These are phyloP conservation scores for Populus simonii DNA, from an alignment of 345 rosid species.

Conservation along the genomic window DNA sequence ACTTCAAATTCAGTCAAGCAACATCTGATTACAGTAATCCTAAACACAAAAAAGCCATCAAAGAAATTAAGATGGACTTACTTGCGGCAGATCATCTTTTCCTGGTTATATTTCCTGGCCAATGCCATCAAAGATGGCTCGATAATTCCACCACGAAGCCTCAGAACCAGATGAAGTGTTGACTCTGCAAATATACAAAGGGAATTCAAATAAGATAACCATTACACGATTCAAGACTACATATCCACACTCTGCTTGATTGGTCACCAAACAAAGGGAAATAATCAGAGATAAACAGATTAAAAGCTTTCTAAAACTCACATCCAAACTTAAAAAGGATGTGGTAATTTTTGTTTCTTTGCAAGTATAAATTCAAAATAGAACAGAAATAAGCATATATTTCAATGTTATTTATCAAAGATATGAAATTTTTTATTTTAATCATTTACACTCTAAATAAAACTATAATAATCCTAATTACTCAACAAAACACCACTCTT, in stretches of 20 bases:
- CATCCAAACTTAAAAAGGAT: not conserved
- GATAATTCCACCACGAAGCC: conserved; percentile 87
- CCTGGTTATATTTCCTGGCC: conserved; percentile 76
- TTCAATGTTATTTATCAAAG: not conserved
- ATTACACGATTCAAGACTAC: not conserved
- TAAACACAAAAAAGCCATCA: not conserved
- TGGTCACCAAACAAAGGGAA: not conserved
- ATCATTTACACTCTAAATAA: not conserved
- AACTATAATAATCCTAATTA: not conserved
- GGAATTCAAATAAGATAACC: not conserved
- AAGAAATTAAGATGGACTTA: conserved; percentile 26
- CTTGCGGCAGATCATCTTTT: conserved; percentile 93
- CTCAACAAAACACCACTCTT: not conserved
- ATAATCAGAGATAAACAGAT: not conserved
- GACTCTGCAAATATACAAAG: conserved; percentile 40
- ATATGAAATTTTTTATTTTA: not conserved
- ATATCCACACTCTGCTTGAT: not conserved
- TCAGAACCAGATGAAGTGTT: conserved; percentile 78
- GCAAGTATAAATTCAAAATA: not conserved
- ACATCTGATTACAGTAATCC: too few relatives aligned
- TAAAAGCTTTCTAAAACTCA: not conserved
- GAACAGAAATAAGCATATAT: not conserved
- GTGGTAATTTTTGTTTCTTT: too few relatives aligned
- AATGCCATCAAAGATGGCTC: conserved; percentile 93
- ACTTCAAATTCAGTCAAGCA: too few relatives aligned